Evolutionary conservation across 2,329 filamentous ascomycete genomes (phyloP).

Genomic region (Fusarium drepaniforme): DNA sequence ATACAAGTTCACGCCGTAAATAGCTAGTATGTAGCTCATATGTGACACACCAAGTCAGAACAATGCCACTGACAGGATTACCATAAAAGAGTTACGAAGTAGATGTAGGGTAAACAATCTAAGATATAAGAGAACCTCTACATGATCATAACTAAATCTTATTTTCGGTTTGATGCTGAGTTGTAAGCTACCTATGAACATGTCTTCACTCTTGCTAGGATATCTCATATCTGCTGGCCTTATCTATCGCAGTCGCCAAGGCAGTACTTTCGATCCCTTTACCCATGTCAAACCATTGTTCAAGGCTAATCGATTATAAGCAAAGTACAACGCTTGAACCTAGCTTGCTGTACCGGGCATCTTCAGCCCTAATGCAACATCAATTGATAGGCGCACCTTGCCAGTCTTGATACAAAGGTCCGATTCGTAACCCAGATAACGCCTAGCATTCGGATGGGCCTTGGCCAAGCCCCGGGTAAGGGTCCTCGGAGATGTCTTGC

Average conservation of each 20-base stretch:
- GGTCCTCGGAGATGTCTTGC: not conserved
- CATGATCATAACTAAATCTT: not conserved
- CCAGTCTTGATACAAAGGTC: not conserved
- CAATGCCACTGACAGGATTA: too few relatives aligned
- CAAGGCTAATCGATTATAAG: not conserved
- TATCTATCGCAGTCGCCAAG: not conserved
- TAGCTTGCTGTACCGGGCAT: not conserved
- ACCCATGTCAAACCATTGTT: not conserved
- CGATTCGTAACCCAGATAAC: not conserved
- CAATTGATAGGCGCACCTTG: not conserved
- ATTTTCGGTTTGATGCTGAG: not conserved
- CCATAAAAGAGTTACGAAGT: too few relatives aligned
- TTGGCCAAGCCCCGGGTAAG: not conserved
- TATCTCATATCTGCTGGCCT: not conserved
- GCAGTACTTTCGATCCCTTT: not conserved
- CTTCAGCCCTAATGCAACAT: not conserved
- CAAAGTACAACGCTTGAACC: not conserved
- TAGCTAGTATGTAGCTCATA: not conserved
- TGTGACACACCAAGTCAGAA: not conserved
- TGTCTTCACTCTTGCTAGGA: not conserved
- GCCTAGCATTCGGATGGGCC: not conserved
- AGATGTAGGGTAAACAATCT: not conserved
- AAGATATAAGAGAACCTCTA: not conserved
- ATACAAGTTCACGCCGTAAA: not conserved
- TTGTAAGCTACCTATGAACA: not conserved